Conservation (phyloP, 805 yeast genomes). For the Candida ascalaphidarum region DNA sequence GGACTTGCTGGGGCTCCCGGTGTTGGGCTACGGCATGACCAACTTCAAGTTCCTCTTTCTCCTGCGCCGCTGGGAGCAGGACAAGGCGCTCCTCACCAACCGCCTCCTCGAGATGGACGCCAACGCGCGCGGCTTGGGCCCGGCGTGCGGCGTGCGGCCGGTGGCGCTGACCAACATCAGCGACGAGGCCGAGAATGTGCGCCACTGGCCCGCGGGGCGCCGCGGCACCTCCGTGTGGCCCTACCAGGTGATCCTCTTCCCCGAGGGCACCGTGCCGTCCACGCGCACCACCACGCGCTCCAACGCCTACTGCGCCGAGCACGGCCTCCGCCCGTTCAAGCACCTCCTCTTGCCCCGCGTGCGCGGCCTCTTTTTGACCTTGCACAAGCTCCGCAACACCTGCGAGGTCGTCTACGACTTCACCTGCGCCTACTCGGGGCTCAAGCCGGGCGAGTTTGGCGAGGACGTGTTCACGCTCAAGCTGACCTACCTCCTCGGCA, state of each 20-base stretch:
- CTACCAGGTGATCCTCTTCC: constrained; percentile 70
- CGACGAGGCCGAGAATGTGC: constrained; percentile 3
- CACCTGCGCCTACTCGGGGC: constrained; percentile 77
- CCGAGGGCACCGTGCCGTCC: constrained; percentile 90
- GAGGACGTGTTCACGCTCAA: constrained; percentile 67
- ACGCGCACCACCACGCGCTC: constrained; percentile 54
- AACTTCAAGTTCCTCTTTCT: constrained; percentile 71
- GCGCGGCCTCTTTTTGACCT: constrained; percentile 66
- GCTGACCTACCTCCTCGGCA: constrained; percentile 57
- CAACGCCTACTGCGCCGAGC: constrained; percentile 45
- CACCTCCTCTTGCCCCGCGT: constrained; percentile 76
- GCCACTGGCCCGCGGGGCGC: constrained; percentile 24
- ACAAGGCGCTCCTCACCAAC: constrained; percentile 49
- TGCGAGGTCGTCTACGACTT: constrained; percentile 65
- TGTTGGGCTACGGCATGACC: constrained; percentile 81
- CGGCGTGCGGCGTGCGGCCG: constrained; percentile 32
- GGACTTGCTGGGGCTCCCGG: constrained; percentile 65
- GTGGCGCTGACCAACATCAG: constrained; percentile 20
- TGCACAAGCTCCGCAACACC: constrained; percentile 46
- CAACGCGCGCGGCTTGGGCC: constrained; percentile 50
- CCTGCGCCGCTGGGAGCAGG: constrained; percentile 80
- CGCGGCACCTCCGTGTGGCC: constrained; percentile 20
- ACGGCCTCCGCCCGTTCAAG: constrained; percentile 39
- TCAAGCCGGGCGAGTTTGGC: constrained; percentile 54
- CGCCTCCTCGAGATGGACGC: constrained; percentile 52